Evolutionary conservation across 176 grass and related monocot species (phyloP).

Genomic region (Oryza longistaminata): DNA sequence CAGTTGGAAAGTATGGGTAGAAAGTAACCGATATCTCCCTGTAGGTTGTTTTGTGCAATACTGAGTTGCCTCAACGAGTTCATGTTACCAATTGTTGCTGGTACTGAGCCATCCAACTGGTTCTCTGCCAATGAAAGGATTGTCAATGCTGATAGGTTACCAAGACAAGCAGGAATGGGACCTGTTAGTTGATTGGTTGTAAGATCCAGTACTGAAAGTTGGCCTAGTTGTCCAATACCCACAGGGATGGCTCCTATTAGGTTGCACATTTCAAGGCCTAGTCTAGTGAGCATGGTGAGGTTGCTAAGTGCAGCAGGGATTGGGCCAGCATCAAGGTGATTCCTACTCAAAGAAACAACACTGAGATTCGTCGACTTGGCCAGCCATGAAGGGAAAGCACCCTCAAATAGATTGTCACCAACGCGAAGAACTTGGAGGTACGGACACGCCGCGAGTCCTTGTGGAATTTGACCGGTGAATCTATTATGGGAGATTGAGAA

Average conservation of each 20-base stretch:
- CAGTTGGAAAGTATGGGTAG: background rate
- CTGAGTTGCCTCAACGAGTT: background rate
- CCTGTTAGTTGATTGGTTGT: background rate
- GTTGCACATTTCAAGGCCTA: background rate
- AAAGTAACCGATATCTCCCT: background rate
- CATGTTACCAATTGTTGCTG: background rate
- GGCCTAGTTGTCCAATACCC: background rate
- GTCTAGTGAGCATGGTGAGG: background rate
- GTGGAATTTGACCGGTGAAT: background rate
- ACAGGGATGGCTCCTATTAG: background rate
- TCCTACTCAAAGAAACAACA: background rate
- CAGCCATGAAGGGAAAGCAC: background rate
- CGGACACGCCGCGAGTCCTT: background rate
- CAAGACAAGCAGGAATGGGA: too few species aligned
- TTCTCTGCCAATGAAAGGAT: background rate
- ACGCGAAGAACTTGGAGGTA: background rate
- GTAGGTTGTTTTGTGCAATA: background rate
- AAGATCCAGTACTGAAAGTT: background rate
- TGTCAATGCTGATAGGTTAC: background rate
- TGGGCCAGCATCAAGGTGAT: background rate
- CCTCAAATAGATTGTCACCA: background rate
- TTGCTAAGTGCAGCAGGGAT: background rate
- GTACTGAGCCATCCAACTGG: background rate
- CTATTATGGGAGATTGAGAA: background rate
- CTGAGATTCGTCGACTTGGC: background rate